Conservation (phyloP, 495 filamentous ascomycete genomes). For the Aspergillus asperescens region DNA sequence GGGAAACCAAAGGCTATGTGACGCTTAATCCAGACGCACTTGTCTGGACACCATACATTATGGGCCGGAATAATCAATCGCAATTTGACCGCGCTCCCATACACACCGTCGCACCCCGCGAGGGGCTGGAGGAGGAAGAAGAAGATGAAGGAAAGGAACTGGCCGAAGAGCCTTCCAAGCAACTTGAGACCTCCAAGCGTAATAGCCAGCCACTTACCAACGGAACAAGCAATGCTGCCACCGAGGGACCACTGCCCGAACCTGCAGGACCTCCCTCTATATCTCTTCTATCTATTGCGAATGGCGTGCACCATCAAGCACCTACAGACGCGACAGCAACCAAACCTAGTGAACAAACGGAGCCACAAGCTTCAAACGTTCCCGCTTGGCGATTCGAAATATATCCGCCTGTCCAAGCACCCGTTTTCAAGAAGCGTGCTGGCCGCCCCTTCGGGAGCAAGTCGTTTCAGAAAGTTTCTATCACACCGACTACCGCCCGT, state of each 20-base stretch:
- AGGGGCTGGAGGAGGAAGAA: slow-evolving; percentile 57
- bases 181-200: slow-evolving; percentile 8
- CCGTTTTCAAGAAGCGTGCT: slow-evolving; percentile 38
- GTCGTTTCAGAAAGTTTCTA: slow-evolving; percentile 15
- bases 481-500: slow-evolving; percentile 29
- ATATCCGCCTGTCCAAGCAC: slow-evolving; percentile 69
- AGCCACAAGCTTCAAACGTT: slow-evolving; percentile 46
- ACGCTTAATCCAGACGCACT: slow-evolving; percentile 75
- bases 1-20: slow-evolving; percentile 81
- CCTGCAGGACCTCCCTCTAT: slow-evolving; percentile 40
- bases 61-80: slow-evolving; percentile 78
- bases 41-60: slow-evolving; percentile 96
- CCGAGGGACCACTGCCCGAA: slow-evolving; percentile 19
- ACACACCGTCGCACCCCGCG: slow-evolving; percentile 81
- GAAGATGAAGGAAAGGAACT: slow-evolving; percentile 30
- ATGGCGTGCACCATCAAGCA: slow-evolving; percentile 28
- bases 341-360: slow-evolving; percentile 8
- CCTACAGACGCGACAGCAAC: background rate
- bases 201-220: slow-evolving; percentile 24
- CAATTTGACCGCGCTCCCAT: slow-evolving; percentile 81
- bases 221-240: slow-evolving; percentile 11
- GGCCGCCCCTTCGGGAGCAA: slow-evolving; percentile 42
- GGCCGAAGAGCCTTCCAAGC: slow-evolving; percentile 27
- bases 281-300: slow-evolving; percentile 24
- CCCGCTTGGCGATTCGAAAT: slow-evolving; percentile 79